Evolutionary conservation across 345 rosid genomes (phyloP).

Genomic region (Hibiscus trionum): DNA sequence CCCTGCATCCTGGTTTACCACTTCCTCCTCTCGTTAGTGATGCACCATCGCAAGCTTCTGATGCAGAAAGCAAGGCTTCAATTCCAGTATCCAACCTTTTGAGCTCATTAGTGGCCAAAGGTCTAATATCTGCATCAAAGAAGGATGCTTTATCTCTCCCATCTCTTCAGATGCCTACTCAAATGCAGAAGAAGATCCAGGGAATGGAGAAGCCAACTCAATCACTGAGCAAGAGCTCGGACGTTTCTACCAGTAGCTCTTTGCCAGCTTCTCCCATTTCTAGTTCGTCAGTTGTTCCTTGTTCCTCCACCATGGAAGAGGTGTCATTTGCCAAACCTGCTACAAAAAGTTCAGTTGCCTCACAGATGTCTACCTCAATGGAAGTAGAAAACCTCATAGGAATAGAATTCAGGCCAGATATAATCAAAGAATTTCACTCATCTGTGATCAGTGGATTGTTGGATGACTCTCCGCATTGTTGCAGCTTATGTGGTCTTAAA

Average conservation of each 20-base stretch:
- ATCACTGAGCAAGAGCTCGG: slow-evolving; percentile 23
- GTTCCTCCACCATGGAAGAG: slow-evolving; percentile 30
- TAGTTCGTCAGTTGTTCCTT: slow-evolving; percentile 28
- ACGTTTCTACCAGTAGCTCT: not conserved
- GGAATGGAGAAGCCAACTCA: not conserved
- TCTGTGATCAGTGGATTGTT: slow-evolving; percentile 56
- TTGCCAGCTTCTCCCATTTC: slow-evolving; percentile 13
- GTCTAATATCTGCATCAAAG: slow-evolving; percentile 84
- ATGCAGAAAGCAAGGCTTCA: slow-evolving; percentile 34
- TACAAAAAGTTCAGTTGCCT: slow-evolving; percentile 22
- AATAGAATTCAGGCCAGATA: slow-evolving; percentile 61
- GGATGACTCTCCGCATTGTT: slow-evolving; percentile 59
- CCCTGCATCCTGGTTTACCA: slow-evolving; percentile 30
- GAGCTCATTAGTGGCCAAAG: slow-evolving; percentile 89
- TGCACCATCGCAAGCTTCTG: slow-evolving; percentile 31
- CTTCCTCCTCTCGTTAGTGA: slow-evolving; percentile 26
- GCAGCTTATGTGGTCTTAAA: slow-evolving; percentile 68
- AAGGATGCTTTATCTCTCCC: slow-evolving; percentile 27
- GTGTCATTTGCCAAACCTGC: slow-evolving; percentile 28
- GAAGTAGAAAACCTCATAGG: slow-evolving; percentile 55
- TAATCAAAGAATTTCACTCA: slow-evolving; percentile 69
- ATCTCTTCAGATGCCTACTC: slow-evolving; percentile 24
- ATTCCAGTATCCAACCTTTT: slow-evolving; percentile 75
- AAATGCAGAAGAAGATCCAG: slow-evolving; percentile 29
- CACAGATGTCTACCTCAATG: slow-evolving; percentile 17